Conservation (phyloP, 176 grass and related monocot species). For the Tillandsia fasciculata region DNA sequence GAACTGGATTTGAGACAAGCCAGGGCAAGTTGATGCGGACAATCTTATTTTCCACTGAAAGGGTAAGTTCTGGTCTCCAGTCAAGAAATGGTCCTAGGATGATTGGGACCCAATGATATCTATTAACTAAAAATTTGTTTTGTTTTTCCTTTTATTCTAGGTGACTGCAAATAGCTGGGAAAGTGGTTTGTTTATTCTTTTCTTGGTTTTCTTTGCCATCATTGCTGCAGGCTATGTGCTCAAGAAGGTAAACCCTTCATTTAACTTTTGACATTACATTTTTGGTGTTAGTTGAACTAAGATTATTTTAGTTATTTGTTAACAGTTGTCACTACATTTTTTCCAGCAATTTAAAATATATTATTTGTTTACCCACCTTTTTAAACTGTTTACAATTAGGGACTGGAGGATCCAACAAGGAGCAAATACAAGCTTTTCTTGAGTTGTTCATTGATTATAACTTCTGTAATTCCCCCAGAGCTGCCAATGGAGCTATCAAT, state of each 20-base stretch:
- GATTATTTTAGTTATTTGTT: not conserved
- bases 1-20: slow-evolving; percentile 99
- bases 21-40: slow-evolving; percentile 99
- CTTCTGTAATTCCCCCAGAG: slow-evolving; percentile 98
- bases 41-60: slow-evolving; percentile 98
- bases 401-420: slow-evolving; percentile 95
- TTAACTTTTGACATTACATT: not conserved
- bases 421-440: slow-evolving; percentile 97
- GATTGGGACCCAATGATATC: not conserved
- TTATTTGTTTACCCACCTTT: slow-evolving; percentile 14
- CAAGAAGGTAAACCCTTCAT: slow-evolving; percentile 48
- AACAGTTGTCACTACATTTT: not conserved
- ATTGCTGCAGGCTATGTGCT: slow-evolving; percentile 97
- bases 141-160: slow-evolving; percentile 28
- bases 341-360: not conserved
- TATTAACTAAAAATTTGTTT: too few relatives aligned
- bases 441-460: slow-evolving; percentile 97
- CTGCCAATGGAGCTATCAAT: slow-evolving; percentile 98
- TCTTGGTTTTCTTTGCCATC: slow-evolving; percentile 96
- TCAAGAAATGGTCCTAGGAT: slow-evolving; percentile 12
- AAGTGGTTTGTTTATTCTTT: slow-evolving; percentile 94
- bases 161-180: slow-evolving; percentile 97
- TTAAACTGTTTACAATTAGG: slow-evolving; percentile 32
- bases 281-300: not conserved
- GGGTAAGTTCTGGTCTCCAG: slow-evolving; percentile 47